Base-by-base conservation (phyloP, 306 rosid species). In the Ormosia semicastrata region DNA sequence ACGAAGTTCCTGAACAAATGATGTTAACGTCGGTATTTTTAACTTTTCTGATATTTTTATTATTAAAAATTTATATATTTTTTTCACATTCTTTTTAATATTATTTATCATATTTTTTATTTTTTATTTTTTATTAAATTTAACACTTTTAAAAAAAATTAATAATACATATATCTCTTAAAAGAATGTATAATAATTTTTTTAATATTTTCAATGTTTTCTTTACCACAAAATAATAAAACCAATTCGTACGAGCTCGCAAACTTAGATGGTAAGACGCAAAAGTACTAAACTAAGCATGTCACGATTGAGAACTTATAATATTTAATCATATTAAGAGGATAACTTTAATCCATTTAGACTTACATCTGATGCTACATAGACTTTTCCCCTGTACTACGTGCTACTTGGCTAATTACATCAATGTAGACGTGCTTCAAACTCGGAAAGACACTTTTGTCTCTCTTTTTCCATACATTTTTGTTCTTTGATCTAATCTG, bases 401-500 rank as follows among this genome's bases (percentile, higher is more conserved):
- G 44, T 79, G 57, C 84, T 79, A 84, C 52, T 41, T 32, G 66
- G 66, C 85, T 84, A 74, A 82, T 84, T 87, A 84, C 87, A 81
- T 84, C 81, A 72, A 80, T 33, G 66, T 8, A 76, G 83, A 64
- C 78, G 37, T 50, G 83, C 71, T 72, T 76, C 81, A 46, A 72
- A 77, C 81, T 59, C 49, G 65, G 86, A 84, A 84, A 78, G 87
- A 84, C 90, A 57, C 75, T 87, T 84, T 73, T 87, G 88, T 84
- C 86, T 81, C 81, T 87, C 87, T 47, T 37, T 77, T 29, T 7
- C 64, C 85, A 46, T 75, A 75, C 85, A 63, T 17, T 75, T 82
- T 86, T 83, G 73, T 77, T 86, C 71, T 41, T 36, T 68, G 63
- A 73, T 67, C 66, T 73, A 68, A 73, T 53, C 76, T 73, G 53